A percentile compares a stretch with the other conserved stretches of the same genome.
phyloP scores from a whole-genome alignment of 2,329 filamentous ascomycete genomes.

The Lecanoromycetidae sp. region DNA sequence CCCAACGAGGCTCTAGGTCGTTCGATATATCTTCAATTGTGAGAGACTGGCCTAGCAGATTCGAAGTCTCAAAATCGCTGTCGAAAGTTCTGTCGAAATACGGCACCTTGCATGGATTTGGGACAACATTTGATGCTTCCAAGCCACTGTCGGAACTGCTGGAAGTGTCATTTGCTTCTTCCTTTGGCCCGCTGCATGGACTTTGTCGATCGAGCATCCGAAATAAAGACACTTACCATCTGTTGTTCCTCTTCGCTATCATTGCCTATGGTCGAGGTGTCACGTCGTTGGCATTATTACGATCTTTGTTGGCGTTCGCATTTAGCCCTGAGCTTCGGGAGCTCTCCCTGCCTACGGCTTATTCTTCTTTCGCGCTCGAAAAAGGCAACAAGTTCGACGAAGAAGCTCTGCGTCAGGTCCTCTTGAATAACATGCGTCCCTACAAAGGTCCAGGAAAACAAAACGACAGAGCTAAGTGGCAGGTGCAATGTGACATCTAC shows the following conservation, averaged over 20 bases:
- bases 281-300: background rate
- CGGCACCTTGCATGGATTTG: constrained; percentile 9
- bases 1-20: constrained; percentile 6
- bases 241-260: constrained; percentile 19
- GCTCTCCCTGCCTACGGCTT: constrained; percentile 6
- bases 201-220: constrained; percentile 13
- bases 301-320: constrained; percentile 24
- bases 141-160: constrained; percentile 9
- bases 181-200: constrained; percentile 18
- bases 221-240: constrained; percentile 14
- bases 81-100: background rate
- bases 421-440: background rate
- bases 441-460: no score
- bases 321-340: constrained; percentile 18
- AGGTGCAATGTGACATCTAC: no score
- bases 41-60: constrained; percentile 13
- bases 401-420: background rate
- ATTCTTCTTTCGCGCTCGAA: background rate
- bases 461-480: no score
- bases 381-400: background rate
- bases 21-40: constrained; percentile 17
- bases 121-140: background rate
- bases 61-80: background rate
- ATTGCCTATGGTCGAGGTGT: constrained; percentile 14
- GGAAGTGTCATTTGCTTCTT: constrained; percentile 8